Evolutionary conservation across 208 protist genomes (phyloP).

Genomic region (Acanthamoeba polyphaga): DNA sequence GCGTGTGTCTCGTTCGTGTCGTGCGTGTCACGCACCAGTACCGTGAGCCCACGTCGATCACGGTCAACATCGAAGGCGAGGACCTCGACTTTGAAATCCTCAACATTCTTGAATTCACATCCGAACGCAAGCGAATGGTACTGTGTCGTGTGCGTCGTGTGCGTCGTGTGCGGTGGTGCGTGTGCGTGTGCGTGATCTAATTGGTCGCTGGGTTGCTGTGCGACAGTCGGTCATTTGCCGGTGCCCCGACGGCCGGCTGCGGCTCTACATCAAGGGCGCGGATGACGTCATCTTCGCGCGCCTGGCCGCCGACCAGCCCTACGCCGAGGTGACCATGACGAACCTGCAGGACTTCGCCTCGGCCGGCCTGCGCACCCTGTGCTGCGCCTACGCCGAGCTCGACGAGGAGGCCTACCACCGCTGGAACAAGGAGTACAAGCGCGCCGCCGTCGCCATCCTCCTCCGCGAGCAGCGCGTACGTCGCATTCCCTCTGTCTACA

Average conservation of each 20-base stretch:
- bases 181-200: background rate
- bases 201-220: no score
- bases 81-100: slow-evolving; percentile 76
- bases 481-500: slow-evolving; percentile 56
- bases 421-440: slow-evolving; percentile 13
- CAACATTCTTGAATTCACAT: slow-evolving; percentile 86
- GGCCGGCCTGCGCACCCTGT: slow-evolving; percentile 54
- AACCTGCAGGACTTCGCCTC: slow-evolving; percentile 80
- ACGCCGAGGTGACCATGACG: background rate
- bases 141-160: background rate
- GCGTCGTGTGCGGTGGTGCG: background rate
- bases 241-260: slow-evolving; percentile 50
- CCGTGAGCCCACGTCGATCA: slow-evolving; percentile 34
- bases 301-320: slow-evolving; percentile 67
- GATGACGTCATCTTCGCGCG: slow-evolving; percentile 89
- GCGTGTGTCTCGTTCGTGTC: background rate
- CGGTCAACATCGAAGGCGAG: background rate
- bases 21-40: slow-evolving; percentile 67
- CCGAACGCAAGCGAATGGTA: slow-evolving; percentile 86
- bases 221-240: slow-evolving; percentile 20
- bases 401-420: slow-evolving; percentile 1
- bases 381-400: slow-evolving; percentile 2
- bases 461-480: slow-evolving; percentile 63
- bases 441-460: slow-evolving; percentile 35
- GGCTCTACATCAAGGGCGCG: slow-evolving; percentile 89